phyloP scores from a whole-genome alignment of 805 yeast species.

The Wickerhamiella nectarea region DNA sequence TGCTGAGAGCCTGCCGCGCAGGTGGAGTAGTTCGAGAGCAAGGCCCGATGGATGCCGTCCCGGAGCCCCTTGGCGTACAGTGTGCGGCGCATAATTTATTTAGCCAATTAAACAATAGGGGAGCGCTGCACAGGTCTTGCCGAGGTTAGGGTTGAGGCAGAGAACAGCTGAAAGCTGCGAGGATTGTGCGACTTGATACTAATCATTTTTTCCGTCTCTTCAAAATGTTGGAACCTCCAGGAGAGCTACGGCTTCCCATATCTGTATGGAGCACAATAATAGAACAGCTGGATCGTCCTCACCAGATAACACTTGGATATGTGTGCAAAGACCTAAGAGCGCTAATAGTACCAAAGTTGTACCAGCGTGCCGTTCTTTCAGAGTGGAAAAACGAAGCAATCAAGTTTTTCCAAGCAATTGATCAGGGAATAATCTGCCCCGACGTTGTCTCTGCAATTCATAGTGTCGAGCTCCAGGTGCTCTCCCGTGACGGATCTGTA shows the following conservation, averaged over 20 bases:
- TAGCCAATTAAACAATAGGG: too few species aligned
- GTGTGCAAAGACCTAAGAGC: conserved; percentile 4
- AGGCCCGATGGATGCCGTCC: too few species aligned
- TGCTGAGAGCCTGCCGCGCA: neutral
- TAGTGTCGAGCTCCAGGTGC: neutral
- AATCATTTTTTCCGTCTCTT: too few species aligned
- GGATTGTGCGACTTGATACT: too few species aligned
- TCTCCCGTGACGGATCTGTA: neutral
- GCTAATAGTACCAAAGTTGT: neutral
- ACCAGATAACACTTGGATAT: neutral
- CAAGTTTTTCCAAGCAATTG: neutral
- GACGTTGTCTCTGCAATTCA: conserved; percentile 3
- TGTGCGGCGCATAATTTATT: too few species aligned
- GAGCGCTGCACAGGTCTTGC: too few species aligned
- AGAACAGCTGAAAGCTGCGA: too few species aligned
- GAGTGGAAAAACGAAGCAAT: neutral
- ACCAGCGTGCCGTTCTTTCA: neutral
- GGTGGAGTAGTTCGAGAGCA: neutral
- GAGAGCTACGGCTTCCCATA: neutral
- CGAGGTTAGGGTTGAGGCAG: too few species aligned
- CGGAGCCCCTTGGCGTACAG: too few species aligned
- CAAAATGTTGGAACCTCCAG: neutral
- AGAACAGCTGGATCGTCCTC: neutral
- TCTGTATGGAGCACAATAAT: neutral
- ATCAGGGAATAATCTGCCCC: neutral